phyloP scores from a whole-genome alignment of 2,329 filamentous ascomycete genomes.

The Fusarium solani-melongenae region DNA sequence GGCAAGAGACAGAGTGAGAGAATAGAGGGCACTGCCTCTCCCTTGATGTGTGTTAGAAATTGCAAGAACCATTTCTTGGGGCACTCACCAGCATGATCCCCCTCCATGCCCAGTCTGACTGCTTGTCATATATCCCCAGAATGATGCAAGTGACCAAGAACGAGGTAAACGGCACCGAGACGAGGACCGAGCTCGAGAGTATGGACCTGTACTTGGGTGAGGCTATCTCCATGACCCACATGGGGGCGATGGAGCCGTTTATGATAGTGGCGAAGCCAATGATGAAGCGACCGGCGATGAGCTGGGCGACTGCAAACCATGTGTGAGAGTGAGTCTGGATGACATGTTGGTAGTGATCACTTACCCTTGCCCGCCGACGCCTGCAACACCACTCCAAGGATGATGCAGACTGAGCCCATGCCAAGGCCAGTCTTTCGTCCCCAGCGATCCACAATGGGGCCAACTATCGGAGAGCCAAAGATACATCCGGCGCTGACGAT shows the following conservation, averaged over 20 bases:
- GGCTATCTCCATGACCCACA: conserved; percentile 17
- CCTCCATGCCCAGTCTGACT: conserved; percentile 17
- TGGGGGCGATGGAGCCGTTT: conserved; percentile 15
- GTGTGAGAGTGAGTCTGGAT: neutral
- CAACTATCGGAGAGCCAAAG: conserved; percentile 15
- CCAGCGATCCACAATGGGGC: conserved; percentile 14
- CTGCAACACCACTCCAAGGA: conserved; percentile 13
- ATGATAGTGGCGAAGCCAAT: conserved; percentile 13
- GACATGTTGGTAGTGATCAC: neutral
- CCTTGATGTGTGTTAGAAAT: neutral
- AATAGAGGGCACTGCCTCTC: conserved; percentile 13
- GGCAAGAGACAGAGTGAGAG: conserved; percentile 9
- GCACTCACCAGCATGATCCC: conserved; percentile 16
- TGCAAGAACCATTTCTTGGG: neutral
- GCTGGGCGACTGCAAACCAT: neutral
- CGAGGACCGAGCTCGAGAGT: conserved; percentile 7
- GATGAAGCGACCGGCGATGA: conserved; percentile 13
- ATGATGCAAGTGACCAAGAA: conserved; percentile 12
- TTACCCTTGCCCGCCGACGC: conserved; percentile 5
- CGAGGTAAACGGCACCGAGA: conserved; percentile 11
- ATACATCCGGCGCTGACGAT: conserved; percentile 14
- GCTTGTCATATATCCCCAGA: conserved; percentile 12
- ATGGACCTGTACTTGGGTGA: conserved; percentile 9
- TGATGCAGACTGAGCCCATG: conserved; percentile 14
- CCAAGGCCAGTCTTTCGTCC: conserved; percentile 10